Evolutionary conservation across 768 basidiomycete genomes (phyloP).

Genomic region (Auricularia cornea): DNA sequence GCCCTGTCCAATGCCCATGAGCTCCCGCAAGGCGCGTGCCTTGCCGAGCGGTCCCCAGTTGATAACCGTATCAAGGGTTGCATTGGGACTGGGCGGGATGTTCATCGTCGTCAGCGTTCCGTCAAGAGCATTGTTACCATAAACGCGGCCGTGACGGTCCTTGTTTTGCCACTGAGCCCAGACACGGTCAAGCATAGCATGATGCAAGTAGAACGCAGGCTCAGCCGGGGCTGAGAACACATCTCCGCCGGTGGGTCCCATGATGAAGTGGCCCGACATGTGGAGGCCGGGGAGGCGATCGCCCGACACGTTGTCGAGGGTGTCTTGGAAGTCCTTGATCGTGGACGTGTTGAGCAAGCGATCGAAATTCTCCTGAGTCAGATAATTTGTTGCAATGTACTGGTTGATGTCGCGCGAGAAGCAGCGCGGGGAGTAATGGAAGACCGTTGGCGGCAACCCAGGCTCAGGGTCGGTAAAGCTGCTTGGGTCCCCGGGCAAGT

Average conservation of each 20-base stretch:
- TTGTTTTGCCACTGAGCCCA: not conserved
- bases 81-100: not conserved
- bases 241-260: not conserved
- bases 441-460: not conserved
- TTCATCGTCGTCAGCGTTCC: not conserved
- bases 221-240: not conserved
- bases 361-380: not conserved
- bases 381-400: not conserved
- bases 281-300: not conserved
- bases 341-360: not conserved
- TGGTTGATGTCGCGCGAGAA: not conserved
- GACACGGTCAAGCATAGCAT: not conserved
- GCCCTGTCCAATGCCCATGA: not conserved
- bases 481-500: not conserved
- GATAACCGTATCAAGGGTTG: not conserved
- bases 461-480: not conserved
- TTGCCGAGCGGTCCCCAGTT: not conserved
- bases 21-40: not conserved
- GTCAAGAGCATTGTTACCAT: not conserved
- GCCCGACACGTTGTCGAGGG: not conserved
- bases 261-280: not conserved
- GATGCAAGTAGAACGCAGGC: not conserved
- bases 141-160: not conserved
- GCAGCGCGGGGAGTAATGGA: not conserved
- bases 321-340: not conserved